Conservation (phyloP, 2,329 filamentous ascomycete genomes). For the Ascochyta rabiei region DNA sequence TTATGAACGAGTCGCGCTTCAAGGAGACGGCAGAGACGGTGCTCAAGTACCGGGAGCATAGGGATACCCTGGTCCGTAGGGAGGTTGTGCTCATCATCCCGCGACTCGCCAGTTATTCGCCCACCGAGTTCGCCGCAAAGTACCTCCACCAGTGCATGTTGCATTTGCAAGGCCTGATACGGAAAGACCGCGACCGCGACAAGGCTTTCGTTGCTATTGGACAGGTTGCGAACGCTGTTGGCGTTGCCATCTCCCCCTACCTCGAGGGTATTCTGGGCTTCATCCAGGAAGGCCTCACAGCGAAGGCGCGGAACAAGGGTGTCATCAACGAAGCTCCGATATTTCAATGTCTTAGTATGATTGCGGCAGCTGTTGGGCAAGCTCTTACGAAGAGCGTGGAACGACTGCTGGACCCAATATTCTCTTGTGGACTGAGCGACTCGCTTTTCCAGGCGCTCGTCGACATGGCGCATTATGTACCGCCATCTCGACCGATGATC, state of each 20-base stretch:
- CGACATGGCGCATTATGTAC: conserved; percentile 99
- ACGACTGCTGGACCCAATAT: conserved; percentile 91
- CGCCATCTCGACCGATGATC: conserved; percentile 88
- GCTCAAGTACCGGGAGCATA: conserved; percentile 88
- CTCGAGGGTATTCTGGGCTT: conserved; percentile 93
- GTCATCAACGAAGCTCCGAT: conserved; percentile 72
- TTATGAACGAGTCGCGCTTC: conserved; percentile 91
- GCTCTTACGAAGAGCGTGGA: conserved; percentile 99
- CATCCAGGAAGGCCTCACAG: conserved; percentile 85
- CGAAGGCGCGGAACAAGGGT: conserved; percentile 71
- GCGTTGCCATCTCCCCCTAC: conserved; percentile 92
- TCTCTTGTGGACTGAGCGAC: conserved; percentile 91
- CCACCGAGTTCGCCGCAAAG: conserved; percentile 82
- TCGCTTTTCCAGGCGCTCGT: conserved; percentile 94
- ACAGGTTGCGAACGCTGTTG: conserved; percentile 94
- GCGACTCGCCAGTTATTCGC: conserved; percentile 89
- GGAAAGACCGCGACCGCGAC: conserved; percentile 88
- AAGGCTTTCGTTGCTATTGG: conserved; percentile 95
- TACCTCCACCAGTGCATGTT: conserved; percentile 98
- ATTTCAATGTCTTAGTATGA: conserved; percentile 96
- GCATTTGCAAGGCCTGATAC: conserved; percentile 89
- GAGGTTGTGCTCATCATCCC: conserved; percentile 92
- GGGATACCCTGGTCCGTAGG: conserved; percentile 83
- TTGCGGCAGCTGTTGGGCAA: conserved; percentile 93
- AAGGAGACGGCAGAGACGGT: conserved; percentile 91